Evolutionary conservation across 202 grass and related monocot genomes (phyloP), one percentile per base, ranked within the genome.

Genomic region (Panicum hallii): DNA sequence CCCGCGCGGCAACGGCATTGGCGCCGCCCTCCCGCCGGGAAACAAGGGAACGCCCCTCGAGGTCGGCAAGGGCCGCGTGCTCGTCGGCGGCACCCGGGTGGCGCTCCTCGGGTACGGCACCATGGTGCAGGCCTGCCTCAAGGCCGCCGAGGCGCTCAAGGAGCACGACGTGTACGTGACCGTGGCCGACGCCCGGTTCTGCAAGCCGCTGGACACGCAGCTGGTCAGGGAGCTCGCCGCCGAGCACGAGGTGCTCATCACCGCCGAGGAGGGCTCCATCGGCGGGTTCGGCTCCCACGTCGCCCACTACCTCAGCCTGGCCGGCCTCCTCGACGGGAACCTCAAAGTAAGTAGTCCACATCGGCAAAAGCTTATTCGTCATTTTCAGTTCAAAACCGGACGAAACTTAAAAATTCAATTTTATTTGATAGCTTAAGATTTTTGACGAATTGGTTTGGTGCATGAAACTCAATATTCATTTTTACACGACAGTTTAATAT

Each of bases 201-300:
- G 96, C 72, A 99, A 99, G 82, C 96, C 96, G 22, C 88, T 99
- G 0, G 96, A 99, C 55, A 82, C 86, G 30, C 38, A 54, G 61
- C 88, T 95, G 12, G 77, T 99, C 23, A 70, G 88, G 36, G 84
- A 88, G 57, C 91, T 99, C 15, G 88, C 84, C 2, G 67, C 81
- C 4, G 93, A 99, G 76, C 93, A 99, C 40, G 96, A 99, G 84
- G 85, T 99, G 23, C 79, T 99, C 41, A 71, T 99, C 50, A 99
- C 96, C 6, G 89, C 84, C 6, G 96, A 99, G 81, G 96, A 98
- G 57, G 93, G 96, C 0, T 83, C 96, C 42, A 89, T 95, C 6
- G 96, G 96, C 5, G 96, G 96, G 7, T 99, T 99, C 44, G 90
- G 96, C 0, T 94, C 96, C 1, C 96, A 99, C 73, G 96, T 99